phyloP scores from a whole-genome alignment of 805 yeast species.

The Kodamaea fukazawae region DNA sequence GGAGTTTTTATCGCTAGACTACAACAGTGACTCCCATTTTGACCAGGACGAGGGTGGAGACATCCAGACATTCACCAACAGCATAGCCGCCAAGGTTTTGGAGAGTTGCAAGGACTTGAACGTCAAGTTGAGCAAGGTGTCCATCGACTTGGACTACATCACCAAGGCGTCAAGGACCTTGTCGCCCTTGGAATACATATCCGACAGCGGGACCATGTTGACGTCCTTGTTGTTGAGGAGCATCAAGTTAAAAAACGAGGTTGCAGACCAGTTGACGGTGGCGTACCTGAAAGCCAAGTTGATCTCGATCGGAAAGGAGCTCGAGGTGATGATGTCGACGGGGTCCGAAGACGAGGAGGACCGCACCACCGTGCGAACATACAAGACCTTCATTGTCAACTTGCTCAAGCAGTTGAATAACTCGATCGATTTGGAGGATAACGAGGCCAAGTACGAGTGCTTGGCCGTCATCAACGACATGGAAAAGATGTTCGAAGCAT shows the following conservation, averaged over 20 bases:
- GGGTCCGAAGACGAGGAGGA: constrained; percentile 18
- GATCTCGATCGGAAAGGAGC: constrained; percentile 60
- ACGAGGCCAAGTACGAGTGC: constrained; percentile 61
- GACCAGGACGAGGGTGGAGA: constrained; percentile 12
- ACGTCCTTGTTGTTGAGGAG: constrained; percentile 45
- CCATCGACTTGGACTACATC: constrained; percentile 45
- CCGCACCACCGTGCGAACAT: constrained; percentile 36
- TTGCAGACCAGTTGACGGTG: constrained; percentile 53
- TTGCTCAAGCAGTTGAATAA: constrained; percentile 56
- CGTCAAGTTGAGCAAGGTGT: constrained; percentile 37
- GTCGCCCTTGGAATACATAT: constrained; percentile 46
- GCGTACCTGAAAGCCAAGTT: constrained; percentile 65
- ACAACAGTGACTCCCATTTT: constrained; percentile 43
- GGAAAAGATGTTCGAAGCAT: constrained; percentile 68
- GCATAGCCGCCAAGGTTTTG: constrained; percentile 54
- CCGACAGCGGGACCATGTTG: constrained; percentile 51
- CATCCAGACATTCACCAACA: constrained; percentile 45
- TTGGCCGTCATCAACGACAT: constrained; percentile 65
- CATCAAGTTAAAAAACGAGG: constrained; percentile 48
- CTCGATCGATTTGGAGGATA: constrained; percentile 53
- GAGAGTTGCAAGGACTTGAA: constrained; percentile 49
- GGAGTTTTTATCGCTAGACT: constrained; percentile 55
- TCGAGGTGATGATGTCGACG: constrained; percentile 48
- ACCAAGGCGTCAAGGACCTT: constrained; percentile 41
- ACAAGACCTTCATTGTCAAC: constrained; percentile 57